Evolutionary conservation across 2,329 filamentous ascomycete species (phyloP).

Genomic region (Ophiostoma sp.): DNA sequence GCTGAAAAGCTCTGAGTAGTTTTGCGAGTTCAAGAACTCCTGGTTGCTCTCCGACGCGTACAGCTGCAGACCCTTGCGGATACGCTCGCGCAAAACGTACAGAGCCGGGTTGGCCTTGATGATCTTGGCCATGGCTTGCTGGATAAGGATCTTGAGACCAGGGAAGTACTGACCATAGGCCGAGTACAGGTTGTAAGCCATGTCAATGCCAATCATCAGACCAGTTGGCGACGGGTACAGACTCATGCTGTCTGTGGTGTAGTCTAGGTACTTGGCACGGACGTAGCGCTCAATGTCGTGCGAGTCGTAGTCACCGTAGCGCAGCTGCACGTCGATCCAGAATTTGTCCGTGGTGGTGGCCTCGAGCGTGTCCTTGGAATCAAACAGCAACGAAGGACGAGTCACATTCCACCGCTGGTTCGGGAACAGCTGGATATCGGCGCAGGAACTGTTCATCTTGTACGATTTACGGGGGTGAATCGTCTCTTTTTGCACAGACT

Average conservation of each 20-base stretch:
- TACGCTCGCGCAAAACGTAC: conserved; percentile 95
- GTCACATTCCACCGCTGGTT: conserved; percentile 99
- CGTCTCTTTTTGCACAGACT: conserved; percentile 97
- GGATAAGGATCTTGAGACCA: conserved; percentile 88
- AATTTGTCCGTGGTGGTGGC: conserved; percentile 97
- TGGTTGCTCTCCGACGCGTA: conserved; percentile 99
- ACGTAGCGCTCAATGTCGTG: conserved; percentile 99
- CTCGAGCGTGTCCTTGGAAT: conserved; percentile 94
- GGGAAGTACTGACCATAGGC: conserved; percentile 99
- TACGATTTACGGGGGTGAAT: conserved; percentile 99
- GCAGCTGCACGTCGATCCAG: conserved; percentile 95
- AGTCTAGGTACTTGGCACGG: conserved; percentile 96
- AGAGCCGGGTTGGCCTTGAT: conserved; percentile 99
- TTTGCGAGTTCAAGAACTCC: conserved; percentile 98
- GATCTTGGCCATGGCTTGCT: conserved; percentile 99
- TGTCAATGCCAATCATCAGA: conserved; percentile 95
- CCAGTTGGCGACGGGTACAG: conserved; percentile 97
- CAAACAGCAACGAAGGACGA: conserved; percentile 85
- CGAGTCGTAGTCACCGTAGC: conserved; percentile 92
- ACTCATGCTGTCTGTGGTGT: conserved; percentile 97
- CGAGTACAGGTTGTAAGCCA: conserved; percentile 97
- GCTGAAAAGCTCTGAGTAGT: conserved; percentile 98
- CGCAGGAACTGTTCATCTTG: conserved; percentile 99
- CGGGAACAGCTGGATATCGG: conserved; percentile 93
- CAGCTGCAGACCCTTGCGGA: conserved; percentile 94